Conservation (phyloP, 73 alveolate species). For the Urostyla sp. region DNA sequence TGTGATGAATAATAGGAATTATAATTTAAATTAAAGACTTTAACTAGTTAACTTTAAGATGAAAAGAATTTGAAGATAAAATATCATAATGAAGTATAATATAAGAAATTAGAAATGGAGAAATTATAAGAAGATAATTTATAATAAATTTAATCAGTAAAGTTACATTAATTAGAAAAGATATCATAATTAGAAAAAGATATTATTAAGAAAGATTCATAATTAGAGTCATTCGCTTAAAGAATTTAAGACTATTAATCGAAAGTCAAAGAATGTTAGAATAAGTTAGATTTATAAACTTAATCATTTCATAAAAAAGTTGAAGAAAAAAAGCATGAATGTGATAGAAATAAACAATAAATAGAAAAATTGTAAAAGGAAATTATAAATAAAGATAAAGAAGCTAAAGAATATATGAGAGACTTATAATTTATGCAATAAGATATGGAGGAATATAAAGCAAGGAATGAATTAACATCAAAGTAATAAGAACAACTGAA, state of each 20-base stretch:
- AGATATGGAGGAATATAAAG: not conserved
- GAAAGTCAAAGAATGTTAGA: slow-evolving; percentile 5
- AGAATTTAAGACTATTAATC: slow-evolving; percentile 1
- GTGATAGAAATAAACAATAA: slow-evolving; percentile 6
- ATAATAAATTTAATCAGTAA: not conserved
- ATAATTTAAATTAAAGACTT: too few relatives aligned
- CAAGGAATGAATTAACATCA: not conserved
- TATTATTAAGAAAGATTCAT: slow-evolving; percentile 11
- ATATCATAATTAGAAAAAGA: not conserved
- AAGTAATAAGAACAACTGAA: not conserved
- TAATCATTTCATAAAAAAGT: slow-evolving; percentile 21
- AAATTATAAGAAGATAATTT: not conserved
- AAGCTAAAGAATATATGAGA: not conserved
- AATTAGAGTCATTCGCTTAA: not conserved
- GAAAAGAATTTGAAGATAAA: slow-evolving; percentile 1
- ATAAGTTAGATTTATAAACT: slow-evolving; percentile 17
- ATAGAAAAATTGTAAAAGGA: not conserved
- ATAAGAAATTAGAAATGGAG: slow-evolving; percentile 22
- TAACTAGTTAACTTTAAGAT: slow-evolving; percentile 1
- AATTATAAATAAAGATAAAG: slow-evolving; percentile 15
- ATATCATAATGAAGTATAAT: slow-evolving; percentile 19
- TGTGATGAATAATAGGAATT: not conserved
- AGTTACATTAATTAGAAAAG: slow-evolving; percentile 8
- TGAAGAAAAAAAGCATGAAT: slow-evolving; percentile 34
- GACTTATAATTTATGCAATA: not conserved